These are phyloP conservation scores for Leucosporidium creatinivorum DNA, from an alignment of 768 basidiomycete species.

Conservation along the genomic window DNA sequence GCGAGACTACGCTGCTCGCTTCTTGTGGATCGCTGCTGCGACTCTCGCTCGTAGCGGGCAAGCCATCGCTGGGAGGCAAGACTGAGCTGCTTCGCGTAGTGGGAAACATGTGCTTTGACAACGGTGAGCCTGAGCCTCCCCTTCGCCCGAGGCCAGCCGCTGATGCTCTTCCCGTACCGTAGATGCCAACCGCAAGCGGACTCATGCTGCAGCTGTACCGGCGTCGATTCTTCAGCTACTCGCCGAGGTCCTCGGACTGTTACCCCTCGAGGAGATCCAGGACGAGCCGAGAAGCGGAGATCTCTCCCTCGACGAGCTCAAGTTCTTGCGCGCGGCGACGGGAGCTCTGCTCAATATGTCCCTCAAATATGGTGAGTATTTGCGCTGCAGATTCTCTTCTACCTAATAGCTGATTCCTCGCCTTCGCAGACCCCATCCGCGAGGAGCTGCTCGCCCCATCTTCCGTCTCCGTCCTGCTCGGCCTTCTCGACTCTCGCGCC, in stretches of 20 bases:
- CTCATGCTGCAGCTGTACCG: conserved; percentile 12
- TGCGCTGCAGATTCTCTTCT: too few relatives aligned
- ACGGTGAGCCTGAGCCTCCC: conserved; percentile 9
- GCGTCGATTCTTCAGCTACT: neutral
- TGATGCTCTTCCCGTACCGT: neutral
- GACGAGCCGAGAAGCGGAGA: neutral
- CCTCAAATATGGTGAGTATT: conserved; percentile 24
- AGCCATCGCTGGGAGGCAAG: neutral
- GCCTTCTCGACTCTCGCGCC: conserved; percentile 13
- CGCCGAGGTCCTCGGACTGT: neutral
- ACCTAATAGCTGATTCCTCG: too few relatives aligned
- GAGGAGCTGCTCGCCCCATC: neutral
- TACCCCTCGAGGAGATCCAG: too few relatives aligned
- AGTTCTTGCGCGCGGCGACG: conserved; percentile 10
- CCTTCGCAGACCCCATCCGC: conserved; percentile 23
- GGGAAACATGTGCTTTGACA: conserved; percentile 30
- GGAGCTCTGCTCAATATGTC: conserved; percentile 29
- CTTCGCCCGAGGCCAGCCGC: neutral
- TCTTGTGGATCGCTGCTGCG: neutral
- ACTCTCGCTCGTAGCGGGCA: neutral
- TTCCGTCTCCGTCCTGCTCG: conserved; percentile 11
- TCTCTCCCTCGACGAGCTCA: conserved; percentile 9
- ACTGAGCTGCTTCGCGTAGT: conserved; percentile 23
- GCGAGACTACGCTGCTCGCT: neutral
- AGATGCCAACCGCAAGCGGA: conserved; percentile 27